Conservation (phyloP, 345 rosid species). For the Euphorbia pulcherrima region DNA sequence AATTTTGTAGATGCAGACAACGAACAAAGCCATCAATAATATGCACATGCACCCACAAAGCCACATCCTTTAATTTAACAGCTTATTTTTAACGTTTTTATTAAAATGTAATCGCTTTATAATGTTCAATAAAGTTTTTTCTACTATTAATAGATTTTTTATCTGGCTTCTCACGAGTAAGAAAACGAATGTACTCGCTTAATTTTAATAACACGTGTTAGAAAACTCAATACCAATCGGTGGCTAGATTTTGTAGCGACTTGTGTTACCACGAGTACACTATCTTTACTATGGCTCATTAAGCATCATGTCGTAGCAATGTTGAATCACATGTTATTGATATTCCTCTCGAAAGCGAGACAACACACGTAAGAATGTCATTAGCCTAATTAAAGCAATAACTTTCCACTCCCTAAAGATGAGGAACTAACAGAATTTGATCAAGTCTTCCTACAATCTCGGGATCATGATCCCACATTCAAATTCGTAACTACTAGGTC, state of each 20-base stretch:
- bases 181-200: neutral
- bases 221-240: neutral
- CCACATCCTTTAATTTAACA: neutral
- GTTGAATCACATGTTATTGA: no score
- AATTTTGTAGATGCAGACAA: conserved; percentile 19
- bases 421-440: no score
- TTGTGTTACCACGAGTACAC: neutral
- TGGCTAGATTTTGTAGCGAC: neutral
- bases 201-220: neutral
- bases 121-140: neutral
- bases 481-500: no score
- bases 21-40: conserved; percentile 15
- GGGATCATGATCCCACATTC: no score
- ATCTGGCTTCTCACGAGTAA: neutral
- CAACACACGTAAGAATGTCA: no score
- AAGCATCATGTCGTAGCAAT: no score
- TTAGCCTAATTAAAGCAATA: no score
- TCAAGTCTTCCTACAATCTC: no score
- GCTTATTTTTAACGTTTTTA: neutral
- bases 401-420: no score
- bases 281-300: neutral
- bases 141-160: neutral
- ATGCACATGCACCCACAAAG: conserved; percentile 24
- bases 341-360: no score
- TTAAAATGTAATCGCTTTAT: no score